A percentile compares a stretch with the other conserved stretches of the same genome.
Conservation (phyloP, 768 basidiomycete species). For the Suillus decipiens region DNA sequence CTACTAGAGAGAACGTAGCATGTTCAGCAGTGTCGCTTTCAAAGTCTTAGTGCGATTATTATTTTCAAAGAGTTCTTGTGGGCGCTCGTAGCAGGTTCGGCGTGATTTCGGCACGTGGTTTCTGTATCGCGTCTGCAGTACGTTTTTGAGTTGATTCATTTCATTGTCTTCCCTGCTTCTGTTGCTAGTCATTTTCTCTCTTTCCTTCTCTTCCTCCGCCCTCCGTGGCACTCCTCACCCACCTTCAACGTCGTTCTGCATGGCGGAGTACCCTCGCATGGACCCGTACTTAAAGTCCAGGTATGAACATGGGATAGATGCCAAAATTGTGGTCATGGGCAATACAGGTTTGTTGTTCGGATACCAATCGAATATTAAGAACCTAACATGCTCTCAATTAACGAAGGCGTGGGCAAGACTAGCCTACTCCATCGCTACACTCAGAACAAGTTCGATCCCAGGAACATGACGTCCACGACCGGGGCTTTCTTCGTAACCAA, state of each 20-base stretch:
- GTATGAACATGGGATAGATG: constrained; percentile 86
- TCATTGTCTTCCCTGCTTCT: constrained; percentile 34
- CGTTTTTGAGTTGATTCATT: constrained; percentile 27
- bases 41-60: not conserved
- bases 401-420: constrained; percentile 86
- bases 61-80: constrained; percentile 6
- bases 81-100: constrained; percentile 10
- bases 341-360: constrained; percentile 53
- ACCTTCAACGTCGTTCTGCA: constrained; percentile 34
- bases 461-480: constrained; percentile 87
- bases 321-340: constrained; percentile 96
- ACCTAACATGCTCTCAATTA: constrained; percentile 16
- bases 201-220: constrained; percentile 33
- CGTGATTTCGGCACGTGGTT: constrained; percentile 31
- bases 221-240: constrained; percentile 44
- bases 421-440: constrained; percentile 89
- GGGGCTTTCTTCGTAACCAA: constrained; percentile 94
- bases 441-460: constrained; percentile 86
- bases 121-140: constrained; percentile 32
- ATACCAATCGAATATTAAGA: constrained; percentile 3
- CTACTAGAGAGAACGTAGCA: not conserved
- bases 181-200: constrained; percentile 29
- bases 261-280: constrained; percentile 60
- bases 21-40: not conserved
- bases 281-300: constrained; percentile 68